Evolutionary conservation across 2,329 filamentous ascomycete genomes (phyloP).

Genomic region (Penicillium sp.): DNA sequence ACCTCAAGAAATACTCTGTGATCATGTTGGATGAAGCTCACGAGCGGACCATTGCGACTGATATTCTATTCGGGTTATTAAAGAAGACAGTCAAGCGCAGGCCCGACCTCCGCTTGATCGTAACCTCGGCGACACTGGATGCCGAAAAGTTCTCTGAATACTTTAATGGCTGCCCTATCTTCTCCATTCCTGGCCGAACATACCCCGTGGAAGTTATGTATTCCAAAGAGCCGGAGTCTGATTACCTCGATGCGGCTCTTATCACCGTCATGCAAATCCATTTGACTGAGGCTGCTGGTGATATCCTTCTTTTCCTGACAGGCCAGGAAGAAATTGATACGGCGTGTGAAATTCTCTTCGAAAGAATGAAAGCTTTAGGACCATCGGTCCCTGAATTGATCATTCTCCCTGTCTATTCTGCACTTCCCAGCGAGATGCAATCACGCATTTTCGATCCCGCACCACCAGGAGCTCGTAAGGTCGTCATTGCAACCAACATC

Average conservation of each 20-base stretch:
- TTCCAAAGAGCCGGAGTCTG: conserved; percentile 88
- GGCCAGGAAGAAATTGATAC: conserved; percentile 98
- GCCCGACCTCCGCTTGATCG: conserved; percentile 88
- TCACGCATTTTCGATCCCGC: conserved; percentile 93
- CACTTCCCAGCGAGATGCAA: conserved; percentile 89
- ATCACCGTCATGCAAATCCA: conserved; percentile 99
- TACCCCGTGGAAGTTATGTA: conserved; percentile 97
- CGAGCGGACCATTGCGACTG: conserved; percentile 93
- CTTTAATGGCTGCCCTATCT: conserved; percentile 94
- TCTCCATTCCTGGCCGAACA: conserved; percentile 91
- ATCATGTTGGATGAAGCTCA: conserved; percentile 99
- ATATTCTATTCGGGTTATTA: conserved; percentile 88
- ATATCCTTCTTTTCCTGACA: conserved; percentile 95
- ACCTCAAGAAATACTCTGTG: conserved; percentile 85
- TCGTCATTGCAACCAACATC: conserved; percentile 97
- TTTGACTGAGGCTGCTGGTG: conserved; percentile 83
- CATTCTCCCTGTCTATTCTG: conserved; percentile 94
- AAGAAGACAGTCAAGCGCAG: conserved; percentile 89
- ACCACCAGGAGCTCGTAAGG: conserved; percentile 80
- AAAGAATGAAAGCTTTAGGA: conserved; percentile 94
- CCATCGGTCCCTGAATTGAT: conserved; percentile 88
- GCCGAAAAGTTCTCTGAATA: conserved; percentile 97
- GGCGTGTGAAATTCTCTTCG: conserved; percentile 84
- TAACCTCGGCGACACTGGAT: conserved; percentile 93
- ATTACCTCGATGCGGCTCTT: conserved; percentile 92